Evolutionary conservation across 1,284 basidiomycete species (phyloP), one percentile per base, ranked within the genome.

Genomic region (Boletus hoseneyae): DNA sequence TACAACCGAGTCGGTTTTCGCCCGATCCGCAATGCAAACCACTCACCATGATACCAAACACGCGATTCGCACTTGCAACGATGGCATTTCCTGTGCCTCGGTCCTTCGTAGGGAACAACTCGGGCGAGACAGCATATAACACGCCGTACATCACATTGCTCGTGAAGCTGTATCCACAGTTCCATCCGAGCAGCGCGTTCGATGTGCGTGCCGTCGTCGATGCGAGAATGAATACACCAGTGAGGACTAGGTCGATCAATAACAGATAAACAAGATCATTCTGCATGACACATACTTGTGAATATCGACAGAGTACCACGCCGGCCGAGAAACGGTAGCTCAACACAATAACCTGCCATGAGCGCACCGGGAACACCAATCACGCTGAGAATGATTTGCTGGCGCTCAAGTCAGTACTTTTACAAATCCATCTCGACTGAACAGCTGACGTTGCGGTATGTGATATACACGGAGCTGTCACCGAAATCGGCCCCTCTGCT

Each of bases 121-220:
- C 86, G 1, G 83, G 82, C 0, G 82, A 80, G 40, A 84, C 59
- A 10, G 85, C 84, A 57, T 88, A 90, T 50, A 89, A 67, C 1
- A 89, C 84, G 13, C 85, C 85, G 54, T 88, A 89, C 86, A 90
- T 89, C 51, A 88, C 74, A 57, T 86, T 84, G 53, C 81, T 83
- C 27, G 74, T 75, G 59, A 86, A 81, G 12, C 77, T 77, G 55
- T 82, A 83, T 32, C 76, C 80, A 55, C 79, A 84, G 55, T 83
- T 83, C 78, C 80, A 85, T 21, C 81, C 84, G 59, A 85, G 77
- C 59, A 92, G 67, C 61, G 85, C 72, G 69, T 78, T 68, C 3
- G 83, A 83, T 11, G 77, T 80, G 39, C 83, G 74, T 9, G 87
- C 81, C 2, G 85, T 87, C 8, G 85, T 88, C 42, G 82, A 83